Base-by-base conservation (phyloP, 164 flowering plant genomes). In the Vitis rupestris region DNA sequence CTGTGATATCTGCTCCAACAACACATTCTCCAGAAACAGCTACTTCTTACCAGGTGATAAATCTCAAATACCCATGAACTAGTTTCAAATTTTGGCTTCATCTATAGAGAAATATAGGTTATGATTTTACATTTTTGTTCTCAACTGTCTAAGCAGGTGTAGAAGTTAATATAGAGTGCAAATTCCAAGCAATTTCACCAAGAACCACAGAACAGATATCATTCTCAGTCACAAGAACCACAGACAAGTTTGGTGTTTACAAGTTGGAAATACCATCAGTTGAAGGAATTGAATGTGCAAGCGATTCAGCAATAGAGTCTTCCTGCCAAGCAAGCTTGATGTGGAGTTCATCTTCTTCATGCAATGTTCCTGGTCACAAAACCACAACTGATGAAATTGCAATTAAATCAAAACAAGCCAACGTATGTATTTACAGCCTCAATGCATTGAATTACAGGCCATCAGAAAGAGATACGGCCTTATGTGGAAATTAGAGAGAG, bases 1-100 rank as follows among this genome's bases (percentile, higher is more conserved):
- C 61, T 95, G 99, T 76, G 98, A 90, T 70, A 77, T 82, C 67
- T 95, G 99, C 86, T 85, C 89, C 80, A 88, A 83, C 78, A 93
- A 93, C 82, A 85, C 72, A 81, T 90, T 95, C 85, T 81, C 97
- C 61, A 84, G 61, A 55, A 94, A 88, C 82, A 92, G 94, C 87
- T 95, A 92, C 87, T 95, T 92, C 87, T 55, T 95, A 71, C 90
- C 94, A 82, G 98, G 98, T 93, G 66, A 70, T 10, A 23, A 1
- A 23, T 44, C 10, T 31, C 37, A 30, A 9, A 14, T 16, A 23
- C 58, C 55, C 47, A 49, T 17, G 1, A 16, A 56, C 1, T 27
- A 2, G 17, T 23, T 44, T n/a, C 16, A 47, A 19, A 3, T 59
- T 29, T 19, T 1, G 8, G 3, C 1, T 19, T 9, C 27, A 10